Base-by-base conservation (phyloP, 495 filamentous ascomycete genomes). In the Penicillium dipodomyicola region DNA sequence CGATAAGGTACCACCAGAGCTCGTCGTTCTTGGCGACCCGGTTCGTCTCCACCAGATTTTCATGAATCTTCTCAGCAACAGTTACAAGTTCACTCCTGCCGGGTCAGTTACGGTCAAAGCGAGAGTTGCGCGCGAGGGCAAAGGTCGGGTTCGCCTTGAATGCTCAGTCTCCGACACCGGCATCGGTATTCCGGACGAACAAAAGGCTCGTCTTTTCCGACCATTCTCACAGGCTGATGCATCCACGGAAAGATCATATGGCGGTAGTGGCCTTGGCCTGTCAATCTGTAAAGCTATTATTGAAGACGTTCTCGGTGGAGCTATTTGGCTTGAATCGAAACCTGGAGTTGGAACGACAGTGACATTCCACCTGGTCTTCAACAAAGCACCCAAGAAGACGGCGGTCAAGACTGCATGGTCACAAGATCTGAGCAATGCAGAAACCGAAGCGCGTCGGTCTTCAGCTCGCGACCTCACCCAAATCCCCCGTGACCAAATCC, bases 271-370 rank as follows among this genome's bases (percentile, higher is more conserved):
- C 20, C 85, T 96, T 8, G 92, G 92, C 2, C 76, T 96, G 42
- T 92, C 88, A 64, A 96, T 96, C 60, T 96, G 92, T 81, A 96
- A 96, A 70, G 92, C 93, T 1, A 84, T 96, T 49, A 91, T 96
- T 56, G 89, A 95, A 72, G 91, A 90, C 51, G 93, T 95, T 61
- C 88, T 96, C 76, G 83, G 86, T 15, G 92, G 92, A 17, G 85
- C 78, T 27, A 94, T 96, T 58, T 85, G 84, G 73, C 80, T 96
- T 6, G 90, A 96, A 59, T 92, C 88, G 47, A 78, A 79, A 14
- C 81, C 88, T 5, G 87, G 85, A 25, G 75, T 82, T 20, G 92
- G 92, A 39, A 96, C 92, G 0, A 96, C 87, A 0, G 92, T 92
- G 22, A 91, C 82, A 41, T 96, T 96, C 75, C 87, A 86, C 2